A percentile compares a stretch with the other conserved stretches of the same genome.
phyloP scores from a whole-genome alignment of 2,329 filamentous ascomycete genomes.

The Chalaropsis ovoidea region DNA sequence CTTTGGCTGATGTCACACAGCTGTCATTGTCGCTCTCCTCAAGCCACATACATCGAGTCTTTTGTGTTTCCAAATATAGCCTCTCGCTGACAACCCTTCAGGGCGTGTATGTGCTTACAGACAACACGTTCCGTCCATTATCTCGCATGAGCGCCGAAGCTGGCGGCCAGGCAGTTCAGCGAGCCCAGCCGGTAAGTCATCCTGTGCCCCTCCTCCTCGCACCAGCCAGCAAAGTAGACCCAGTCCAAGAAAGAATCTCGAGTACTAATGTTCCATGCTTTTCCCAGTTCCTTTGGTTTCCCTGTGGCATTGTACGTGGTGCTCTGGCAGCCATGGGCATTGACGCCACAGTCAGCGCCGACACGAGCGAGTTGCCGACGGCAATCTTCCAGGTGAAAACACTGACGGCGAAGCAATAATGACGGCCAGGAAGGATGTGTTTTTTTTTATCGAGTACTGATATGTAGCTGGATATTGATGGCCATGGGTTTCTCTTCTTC shows the following conservation, averaged over 20 bases:
- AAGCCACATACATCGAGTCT: no score
- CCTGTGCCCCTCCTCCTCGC: slow-evolving; percentile 14
- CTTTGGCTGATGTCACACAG: background rate
- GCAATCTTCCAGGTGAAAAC: slow-evolving; percentile 97
- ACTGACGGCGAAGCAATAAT: slow-evolving; percentile 50
- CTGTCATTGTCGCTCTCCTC: background rate
- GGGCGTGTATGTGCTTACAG: slow-evolving; percentile 93
- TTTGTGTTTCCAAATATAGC: no score
- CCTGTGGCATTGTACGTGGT: slow-evolving; percentile 82
- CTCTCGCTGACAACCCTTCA: slow-evolving; percentile 30
- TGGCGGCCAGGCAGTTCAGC: slow-evolving; percentile 58
- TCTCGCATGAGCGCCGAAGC: slow-evolving; percentile 78
- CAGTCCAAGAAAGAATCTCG: background rate
- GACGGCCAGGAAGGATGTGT: background rate
- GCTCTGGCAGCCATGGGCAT: slow-evolving; percentile 89
- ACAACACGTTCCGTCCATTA: slow-evolving; percentile 83
- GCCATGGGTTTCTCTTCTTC: background rate
- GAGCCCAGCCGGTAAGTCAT: slow-evolving; percentile 64
- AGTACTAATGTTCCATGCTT: slow-evolving; percentile 16
- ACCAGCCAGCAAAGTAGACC: background rate
- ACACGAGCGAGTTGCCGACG: slow-evolving; percentile 72
- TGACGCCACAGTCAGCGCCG: slow-evolving; percentile 80
- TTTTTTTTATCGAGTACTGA: background rate
- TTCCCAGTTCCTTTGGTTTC: slow-evolving; percentile 79
- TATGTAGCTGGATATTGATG: background rate